Evolutionary conservation across 179 eudicot species (phyloP).

Genomic region (Beta macrorhiza): DNA sequence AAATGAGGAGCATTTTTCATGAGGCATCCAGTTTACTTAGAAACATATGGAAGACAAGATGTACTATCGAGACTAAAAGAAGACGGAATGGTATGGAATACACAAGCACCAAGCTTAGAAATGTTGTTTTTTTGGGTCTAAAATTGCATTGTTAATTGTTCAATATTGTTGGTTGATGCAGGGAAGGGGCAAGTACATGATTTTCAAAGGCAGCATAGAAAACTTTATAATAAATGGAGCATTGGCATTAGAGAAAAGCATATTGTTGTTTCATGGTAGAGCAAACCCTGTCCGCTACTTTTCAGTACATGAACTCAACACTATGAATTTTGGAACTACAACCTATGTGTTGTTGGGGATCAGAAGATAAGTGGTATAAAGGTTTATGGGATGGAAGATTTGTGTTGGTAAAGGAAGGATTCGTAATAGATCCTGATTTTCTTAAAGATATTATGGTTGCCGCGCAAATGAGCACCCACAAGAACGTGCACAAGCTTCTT

Average conservation of each 20-base stretch:
- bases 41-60: not conserved
- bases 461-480: not conserved
- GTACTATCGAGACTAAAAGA: not conserved
- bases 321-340: slow-evolving; percentile 4
- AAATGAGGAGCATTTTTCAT: not conserved
- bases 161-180: not conserved
- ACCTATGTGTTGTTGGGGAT: not conserved
- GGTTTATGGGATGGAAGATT: slow-evolving; percentile 8
- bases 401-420: not conserved
- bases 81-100: not conserved
- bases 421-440: not conserved
- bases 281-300: slow-evolving; percentile 5
- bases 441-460: not conserved
- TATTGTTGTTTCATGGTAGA: slow-evolving; percentile 4
- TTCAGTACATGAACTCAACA: slow-evolving; percentile 10
- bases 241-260: not conserved
- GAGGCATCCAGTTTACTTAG: not conserved
- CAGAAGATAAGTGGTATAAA: slow-evolving; percentile 3
- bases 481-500: not conserved
- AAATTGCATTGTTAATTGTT: no score
- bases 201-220: not conserved
- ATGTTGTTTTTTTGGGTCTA: not conserved
- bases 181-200: not conserved
- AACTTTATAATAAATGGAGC: slow-evolving; percentile 1
- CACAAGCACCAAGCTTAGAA: not conserved